These are phyloP conservation scores for Phoma herbarum DNA, from an alignment of 2,329 filamentous ascomycete species.

Conservation along the genomic window DNA sequence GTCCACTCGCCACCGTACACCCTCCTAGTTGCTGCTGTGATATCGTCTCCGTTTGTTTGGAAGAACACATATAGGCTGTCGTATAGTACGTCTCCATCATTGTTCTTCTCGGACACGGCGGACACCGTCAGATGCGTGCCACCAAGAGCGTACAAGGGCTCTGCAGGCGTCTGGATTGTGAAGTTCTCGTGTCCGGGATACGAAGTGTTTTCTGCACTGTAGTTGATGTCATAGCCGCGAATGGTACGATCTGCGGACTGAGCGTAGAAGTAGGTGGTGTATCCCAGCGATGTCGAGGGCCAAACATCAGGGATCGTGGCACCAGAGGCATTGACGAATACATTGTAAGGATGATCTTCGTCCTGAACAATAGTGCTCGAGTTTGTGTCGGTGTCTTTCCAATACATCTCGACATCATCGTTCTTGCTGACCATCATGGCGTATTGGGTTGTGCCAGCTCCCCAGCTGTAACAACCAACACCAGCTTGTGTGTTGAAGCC, in stretches of 20 bases:
- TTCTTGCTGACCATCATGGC: conserved; percentile 55
- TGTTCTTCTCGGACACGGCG: conserved; percentile 40
- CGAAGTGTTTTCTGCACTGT: conserved; percentile 51
- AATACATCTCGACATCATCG: conserved; percentile 54
- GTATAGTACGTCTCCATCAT: conserved; percentile 29
- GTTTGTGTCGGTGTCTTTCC: conserved; percentile 54
- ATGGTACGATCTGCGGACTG: conserved; percentile 50
- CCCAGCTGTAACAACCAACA: conserved; percentile 57
- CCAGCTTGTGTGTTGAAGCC: conserved; percentile 56
- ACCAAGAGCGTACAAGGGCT: conserved; percentile 43
- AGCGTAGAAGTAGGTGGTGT: conserved; percentile 55
- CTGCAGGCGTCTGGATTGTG: conserved; percentile 40
- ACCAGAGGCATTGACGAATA: conserved; percentile 45
- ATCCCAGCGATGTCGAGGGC: conserved; percentile 53
- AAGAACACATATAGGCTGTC: conserved; percentile 48
- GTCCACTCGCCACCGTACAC: conserved; percentile 43
- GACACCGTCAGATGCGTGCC: conserved; percentile 55
- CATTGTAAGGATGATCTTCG: conserved; percentile 52
- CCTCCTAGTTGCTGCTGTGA: conserved; percentile 40
- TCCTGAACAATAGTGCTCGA: conserved; percentile 34
- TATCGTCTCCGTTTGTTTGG: conserved; percentile 42
- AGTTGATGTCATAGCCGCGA: conserved; percentile 53
- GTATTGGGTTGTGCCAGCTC: conserved; percentile 52
- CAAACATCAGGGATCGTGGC: conserved; percentile 49
- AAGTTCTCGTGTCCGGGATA: conserved; percentile 43